Evolutionary conservation across 2,329 filamentous ascomycete genomes (phyloP).

Genomic region (Chrysoporthe austroafricana): DNA sequence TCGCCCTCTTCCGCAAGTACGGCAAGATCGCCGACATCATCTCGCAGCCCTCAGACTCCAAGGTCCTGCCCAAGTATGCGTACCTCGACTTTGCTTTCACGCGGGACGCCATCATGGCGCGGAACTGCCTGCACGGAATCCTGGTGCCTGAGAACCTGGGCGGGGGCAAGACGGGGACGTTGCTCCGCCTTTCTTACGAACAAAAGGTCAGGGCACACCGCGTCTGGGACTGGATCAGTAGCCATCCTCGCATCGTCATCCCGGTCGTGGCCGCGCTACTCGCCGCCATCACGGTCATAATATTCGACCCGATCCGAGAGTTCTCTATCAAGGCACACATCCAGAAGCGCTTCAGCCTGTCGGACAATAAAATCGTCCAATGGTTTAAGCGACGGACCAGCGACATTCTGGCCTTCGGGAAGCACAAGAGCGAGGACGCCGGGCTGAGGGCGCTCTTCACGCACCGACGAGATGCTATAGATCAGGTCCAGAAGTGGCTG

Average conservation of each 20-base stretch:
- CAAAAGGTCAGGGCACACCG: constrained; percentile 75
- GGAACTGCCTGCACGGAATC: constrained; percentile 90
- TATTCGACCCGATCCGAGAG: constrained; percentile 93
- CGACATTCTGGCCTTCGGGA: constrained; percentile 64
- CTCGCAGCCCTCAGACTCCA: constrained; percentile 83
- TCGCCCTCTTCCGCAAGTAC: constrained; percentile 84
- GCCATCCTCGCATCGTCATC: constrained; percentile 85
- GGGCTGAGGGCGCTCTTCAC: constrained; percentile 84
- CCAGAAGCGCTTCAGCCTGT: constrained; percentile 73
- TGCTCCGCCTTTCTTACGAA: constrained; percentile 83
- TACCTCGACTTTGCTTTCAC: constrained; percentile 75
- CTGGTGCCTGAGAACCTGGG: constrained; percentile 69
- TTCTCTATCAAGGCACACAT: constrained; percentile 92
- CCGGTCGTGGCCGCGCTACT: constrained; percentile 80
- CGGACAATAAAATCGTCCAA: constrained; percentile 72
- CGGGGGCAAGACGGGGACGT: constrained; percentile 76
- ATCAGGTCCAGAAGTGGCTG: constrained; percentile 82
- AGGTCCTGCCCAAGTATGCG: constrained; percentile 79
- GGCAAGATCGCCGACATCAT: constrained; percentile 88
- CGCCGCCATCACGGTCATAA: constrained; percentile 79
- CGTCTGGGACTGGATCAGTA: constrained; percentile 85
- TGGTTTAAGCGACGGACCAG: constrained; percentile 80
- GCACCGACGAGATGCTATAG: constrained; percentile 79
- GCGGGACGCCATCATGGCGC: constrained; percentile 81
- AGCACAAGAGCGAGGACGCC: constrained; percentile 63